phyloP scores from a whole-genome alignment of 1,284 basidiomycete species.

The Sphaerobolus stellatus region DNA sequence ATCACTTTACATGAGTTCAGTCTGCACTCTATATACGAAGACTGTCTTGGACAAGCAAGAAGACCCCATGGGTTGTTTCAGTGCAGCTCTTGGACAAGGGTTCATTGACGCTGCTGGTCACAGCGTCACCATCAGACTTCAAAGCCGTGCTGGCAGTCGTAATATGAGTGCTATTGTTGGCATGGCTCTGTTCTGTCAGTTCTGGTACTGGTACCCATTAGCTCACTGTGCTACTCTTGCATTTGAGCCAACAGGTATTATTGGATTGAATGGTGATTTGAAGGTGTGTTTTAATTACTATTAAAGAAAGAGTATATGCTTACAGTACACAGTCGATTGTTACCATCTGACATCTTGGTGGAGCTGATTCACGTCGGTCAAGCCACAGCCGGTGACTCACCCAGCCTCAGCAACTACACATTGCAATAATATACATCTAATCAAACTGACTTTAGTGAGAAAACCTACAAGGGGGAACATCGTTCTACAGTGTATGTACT shows the following conservation, averaged over 20 bases:
- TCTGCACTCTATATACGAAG: constrained; percentile 81
- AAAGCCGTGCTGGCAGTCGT: constrained; percentile 85
- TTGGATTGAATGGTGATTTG: constrained; percentile 82
- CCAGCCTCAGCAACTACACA: too few relatives aligned
- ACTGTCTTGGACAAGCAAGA: constrained; percentile 94
- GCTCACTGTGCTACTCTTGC: constrained; percentile 91
- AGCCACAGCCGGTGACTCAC: too few relatives aligned
- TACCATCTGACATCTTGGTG: too few relatives aligned
- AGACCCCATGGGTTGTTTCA: constrained; percentile 95
- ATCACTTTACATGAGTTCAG: constrained; percentile 75
- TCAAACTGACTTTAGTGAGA: too few relatives aligned
- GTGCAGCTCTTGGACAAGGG: constrained; percentile 90
- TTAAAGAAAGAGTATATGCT: too few relatives aligned
- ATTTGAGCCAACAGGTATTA: constrained; percentile 91
- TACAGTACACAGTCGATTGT: too few relatives aligned
- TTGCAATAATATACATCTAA: too few relatives aligned
- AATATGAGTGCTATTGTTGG: constrained; percentile 94
- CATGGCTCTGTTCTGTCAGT: constrained; percentile 94
- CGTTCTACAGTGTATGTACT: too few relatives aligned
- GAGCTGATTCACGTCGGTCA: too few relatives aligned
- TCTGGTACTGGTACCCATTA: constrained; percentile 99
- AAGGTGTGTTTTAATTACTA: constrained; percentile 51
- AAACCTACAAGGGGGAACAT: too few relatives aligned
- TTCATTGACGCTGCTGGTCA: constrained; percentile 95
- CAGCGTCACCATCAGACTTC: constrained; percentile 90